Evolutionary conservation across 2,329 filamentous ascomycete genomes (phyloP), one percentile per base, ranked within the genome.

Genomic region (Penicillium sclerotiorum): DNA sequence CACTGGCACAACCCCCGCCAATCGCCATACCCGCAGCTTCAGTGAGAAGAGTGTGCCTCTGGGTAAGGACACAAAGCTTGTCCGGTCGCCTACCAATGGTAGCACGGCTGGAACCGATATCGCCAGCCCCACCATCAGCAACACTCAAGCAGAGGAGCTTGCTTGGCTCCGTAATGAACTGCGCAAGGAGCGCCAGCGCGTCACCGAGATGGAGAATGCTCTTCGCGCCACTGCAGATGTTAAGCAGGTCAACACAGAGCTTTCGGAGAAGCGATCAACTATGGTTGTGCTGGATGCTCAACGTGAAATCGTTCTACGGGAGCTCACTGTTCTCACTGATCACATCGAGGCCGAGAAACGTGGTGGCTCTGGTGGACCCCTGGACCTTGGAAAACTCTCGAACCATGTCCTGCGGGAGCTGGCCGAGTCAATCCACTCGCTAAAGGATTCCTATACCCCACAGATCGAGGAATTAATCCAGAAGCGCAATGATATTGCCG

Each of bases 281-380:
- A 94, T 99, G 69, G 93, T 93, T 6, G 89, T 95, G 15, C 78
- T 97, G 44, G 93, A 97, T 68, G 93, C 92, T 0, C 90, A 96
- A 72, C 90, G 91, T 43, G 93, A 97, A 72, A 92, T 97, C 69
- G 93, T 96, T 73, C 89, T 97, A 63, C 87, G 89, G 33, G 91
- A 97, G 70, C 78, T 97, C 15, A 90, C 95, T 65, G 87, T 93
- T 30, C 82, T 96, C 63, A 92, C 90, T 4, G 90, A 92, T 38
- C 93, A 94, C 66, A 85, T 96, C 17, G 88, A 93, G 66, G 84
- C 84, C 45, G 91, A 90, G 47, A 96, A 96, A 73, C 86, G 90
- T 56, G 88, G 88, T 64, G 84, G 87, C 57, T 87, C 83, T 39
- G 89, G 87, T 66, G 84, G 87, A 46, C 86, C 90, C 5, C 78